Evolutionary conservation across 306 rosid genomes (phyloP), one percentile per base, ranked within the genome.

Genomic region (Aeschynomene evenia): DNA sequence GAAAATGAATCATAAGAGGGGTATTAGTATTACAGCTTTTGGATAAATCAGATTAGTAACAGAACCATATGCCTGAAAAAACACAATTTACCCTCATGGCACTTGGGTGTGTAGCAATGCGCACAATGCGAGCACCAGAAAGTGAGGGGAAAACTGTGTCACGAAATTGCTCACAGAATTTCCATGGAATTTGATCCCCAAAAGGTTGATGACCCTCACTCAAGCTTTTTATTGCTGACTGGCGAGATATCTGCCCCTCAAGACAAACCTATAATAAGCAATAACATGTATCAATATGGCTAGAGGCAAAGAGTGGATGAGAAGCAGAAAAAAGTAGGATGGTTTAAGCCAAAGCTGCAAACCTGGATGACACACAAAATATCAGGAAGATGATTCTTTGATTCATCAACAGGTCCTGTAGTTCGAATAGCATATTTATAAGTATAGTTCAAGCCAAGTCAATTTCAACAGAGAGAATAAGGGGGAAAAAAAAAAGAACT

Each of bases 131-230:
- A 80, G 84, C 98, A 43, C 98, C 98, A 29, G 97, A 94, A 49
- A 94, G 94, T 49, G 85, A 82, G 21, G 98, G 98, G 42, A 94
- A 90, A 71, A 73, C 91, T 0, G 89, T 84, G 72, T 90, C 98
- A 63, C 89, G 96, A 68, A 88, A 94, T 76, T 88, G 96, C 82
- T 94, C 99, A 78, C 88, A 85, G 75, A 94, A 88, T 80, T 94
- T 94, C 97, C 96, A 91, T 33, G 99, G 95, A 73, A 91, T 85
- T 84, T 91, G 97, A 77, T 94, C 99, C 58, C 99, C 99, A 70
- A 12, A 81, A 57, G 97, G 99, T 76, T 82, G 91, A 82, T 75
- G 85, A 76, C 99, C 96, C 73, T 81, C 79, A 62, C 92, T 91
- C 67, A 88, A 78, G 77, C 95, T 89, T 72, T 56, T 87, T n/a